Conservation (phyloP, 345 rosid genomes). For the Lepidium didymum region DNA sequence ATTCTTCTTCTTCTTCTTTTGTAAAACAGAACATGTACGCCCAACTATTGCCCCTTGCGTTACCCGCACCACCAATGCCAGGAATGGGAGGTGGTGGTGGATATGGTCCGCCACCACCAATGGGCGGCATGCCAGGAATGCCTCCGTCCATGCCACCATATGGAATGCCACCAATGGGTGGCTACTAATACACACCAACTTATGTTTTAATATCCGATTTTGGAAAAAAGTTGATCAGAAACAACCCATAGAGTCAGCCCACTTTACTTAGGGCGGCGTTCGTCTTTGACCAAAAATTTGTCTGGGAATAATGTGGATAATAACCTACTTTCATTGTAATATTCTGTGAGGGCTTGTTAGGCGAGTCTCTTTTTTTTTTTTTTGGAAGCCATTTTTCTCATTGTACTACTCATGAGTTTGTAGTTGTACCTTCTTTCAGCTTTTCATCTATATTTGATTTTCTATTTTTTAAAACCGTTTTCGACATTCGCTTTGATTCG, state of each 20-base stretch:
- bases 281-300: background rate
- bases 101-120: conserved; percentile 33
- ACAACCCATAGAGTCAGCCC: background rate
- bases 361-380: background rate
- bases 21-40: conserved; percentile 88
- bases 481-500: background rate
- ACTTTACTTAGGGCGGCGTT: background rate
- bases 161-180: conserved; percentile 72
- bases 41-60: conserved; percentile 74
- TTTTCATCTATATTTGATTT: background rate
- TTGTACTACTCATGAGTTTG: background rate
- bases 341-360: background rate
- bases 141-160: conserved; percentile 53
- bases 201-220: background rate
- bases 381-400: conserved; percentile 1
- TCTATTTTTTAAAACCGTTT: background rate
- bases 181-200: conserved; percentile 29
- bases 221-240: background rate
- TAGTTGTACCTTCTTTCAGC: background rate
- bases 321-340: conserved; percentile 21
- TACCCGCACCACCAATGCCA: conserved; percentile 92
- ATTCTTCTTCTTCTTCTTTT: background rate
- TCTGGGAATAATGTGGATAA: conserved; percentile 14
- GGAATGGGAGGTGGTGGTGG: conserved; percentile 54
- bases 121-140: conserved; percentile 43